Percentiles rank a stretch among this genome's conserved stretches.
Evolutionary conservation across 2,329 filamentous ascomycete species (phyloP).

Genomic region (Fusarium floridanum): DNA sequence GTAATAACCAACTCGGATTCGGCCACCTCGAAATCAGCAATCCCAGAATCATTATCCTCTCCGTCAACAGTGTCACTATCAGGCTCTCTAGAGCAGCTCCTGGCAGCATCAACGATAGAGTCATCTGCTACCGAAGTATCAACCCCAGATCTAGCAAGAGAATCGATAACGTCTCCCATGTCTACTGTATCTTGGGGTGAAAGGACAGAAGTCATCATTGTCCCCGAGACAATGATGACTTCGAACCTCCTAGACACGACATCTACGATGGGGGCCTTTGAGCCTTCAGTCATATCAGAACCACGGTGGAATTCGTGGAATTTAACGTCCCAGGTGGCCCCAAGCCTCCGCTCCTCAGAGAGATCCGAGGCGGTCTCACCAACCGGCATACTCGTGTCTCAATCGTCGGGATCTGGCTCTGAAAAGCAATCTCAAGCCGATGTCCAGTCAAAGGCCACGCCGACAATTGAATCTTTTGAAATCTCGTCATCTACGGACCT

Average conservation of each 20-base stretch:
- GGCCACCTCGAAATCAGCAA: background rate
- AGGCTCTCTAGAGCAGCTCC: background rate
- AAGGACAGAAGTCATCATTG: background rate
- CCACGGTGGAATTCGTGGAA: background rate
- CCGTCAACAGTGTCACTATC: background rate
- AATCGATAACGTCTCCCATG: background rate
- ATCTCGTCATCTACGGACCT: background rate
- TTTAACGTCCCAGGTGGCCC: background rate
- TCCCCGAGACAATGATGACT: background rate
- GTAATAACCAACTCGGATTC: background rate
- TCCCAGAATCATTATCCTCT: background rate
- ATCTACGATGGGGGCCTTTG: background rate
- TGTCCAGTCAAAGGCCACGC: background rate
- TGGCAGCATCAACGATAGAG: background rate
- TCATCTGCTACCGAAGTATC: background rate
- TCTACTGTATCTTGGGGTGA: background rate
- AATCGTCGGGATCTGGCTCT: background rate
- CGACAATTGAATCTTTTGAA: background rate
- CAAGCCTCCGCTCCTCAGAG: background rate
- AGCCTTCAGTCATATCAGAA: background rate
- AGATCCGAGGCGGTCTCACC: background rate
- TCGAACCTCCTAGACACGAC: background rate
- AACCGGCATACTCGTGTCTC: background rate
- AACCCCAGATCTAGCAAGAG: background rate
- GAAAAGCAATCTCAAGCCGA: background rate